phyloP scores from a whole-genome alignment of 306 rosid species.

The Hippophae rhamnoides region DNA sequence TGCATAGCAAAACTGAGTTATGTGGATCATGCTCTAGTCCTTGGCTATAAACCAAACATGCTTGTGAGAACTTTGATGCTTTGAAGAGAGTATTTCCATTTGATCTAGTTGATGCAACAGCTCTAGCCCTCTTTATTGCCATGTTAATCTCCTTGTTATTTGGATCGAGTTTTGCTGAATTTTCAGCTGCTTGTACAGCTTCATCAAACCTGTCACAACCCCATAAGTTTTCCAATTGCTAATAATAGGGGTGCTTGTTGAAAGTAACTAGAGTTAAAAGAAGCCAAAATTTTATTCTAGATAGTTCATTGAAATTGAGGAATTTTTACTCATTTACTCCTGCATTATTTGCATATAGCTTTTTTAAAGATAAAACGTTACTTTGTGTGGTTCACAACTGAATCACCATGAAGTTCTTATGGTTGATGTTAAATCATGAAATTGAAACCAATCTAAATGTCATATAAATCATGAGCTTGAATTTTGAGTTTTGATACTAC shows the following conservation, averaged over 20 bases:
- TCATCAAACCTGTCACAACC: slow-evolving; percentile 62
- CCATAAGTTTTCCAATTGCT: background rate
- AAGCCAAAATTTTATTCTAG: too few species aligned
- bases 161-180: slow-evolving; percentile 63
- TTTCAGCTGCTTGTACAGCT: slow-evolving; percentile 51
- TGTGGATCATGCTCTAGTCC: slow-evolving; percentile 68
- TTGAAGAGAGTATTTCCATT: slow-evolving; percentile 86
- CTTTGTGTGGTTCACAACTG: too few species aligned
- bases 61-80: slow-evolving; percentile 67
- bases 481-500: too few species aligned
- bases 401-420: too few species aligned
- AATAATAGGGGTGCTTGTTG: background rate
- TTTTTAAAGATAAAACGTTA: too few species aligned
- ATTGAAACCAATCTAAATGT: too few species aligned
- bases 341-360: too few species aligned
- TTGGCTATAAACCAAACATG: slow-evolving; percentile 55
- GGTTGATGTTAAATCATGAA: too few species aligned
- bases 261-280: too few species aligned
- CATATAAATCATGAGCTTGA: too few species aligned
- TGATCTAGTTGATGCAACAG: slow-evolving; percentile 57
- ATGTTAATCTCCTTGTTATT: slow-evolving; percentile 38
- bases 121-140: slow-evolving; percentile 52
- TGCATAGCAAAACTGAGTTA: slow-evolving; percentile 76
- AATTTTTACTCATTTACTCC: too few species aligned
- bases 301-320: too few species aligned